These are phyloP conservation scores for Fomitopsis palustris DNA, from an alignment of 1,284 basidiomycete species.

Conservation along the genomic window DNA sequence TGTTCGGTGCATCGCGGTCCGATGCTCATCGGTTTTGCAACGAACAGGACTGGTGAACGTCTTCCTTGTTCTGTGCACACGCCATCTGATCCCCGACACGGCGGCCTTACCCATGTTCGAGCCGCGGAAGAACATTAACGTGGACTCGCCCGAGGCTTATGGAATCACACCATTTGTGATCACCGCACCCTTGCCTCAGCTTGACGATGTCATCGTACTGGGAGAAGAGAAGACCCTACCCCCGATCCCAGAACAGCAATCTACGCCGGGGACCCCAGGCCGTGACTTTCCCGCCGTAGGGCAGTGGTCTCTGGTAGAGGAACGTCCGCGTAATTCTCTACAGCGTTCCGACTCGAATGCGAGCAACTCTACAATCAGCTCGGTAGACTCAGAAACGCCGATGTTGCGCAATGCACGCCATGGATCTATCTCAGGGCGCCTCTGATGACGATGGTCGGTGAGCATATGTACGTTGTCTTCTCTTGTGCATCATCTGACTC, in stretches of 20 bases:
- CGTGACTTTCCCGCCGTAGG: not conserved
- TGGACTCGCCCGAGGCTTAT: constrained; percentile 18
- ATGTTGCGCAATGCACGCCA: constrained; percentile 8
- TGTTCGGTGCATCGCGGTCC: not conserved
- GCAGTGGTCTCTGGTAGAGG: not conserved
- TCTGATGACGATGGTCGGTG: not conserved
- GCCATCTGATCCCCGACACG: constrained; percentile 27
- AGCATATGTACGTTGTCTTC: too few species aligned
- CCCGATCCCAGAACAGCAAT: not conserved
- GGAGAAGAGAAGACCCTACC: constrained; percentile 2
- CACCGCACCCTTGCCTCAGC: not conserved
- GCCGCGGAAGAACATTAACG: constrained; percentile 25
- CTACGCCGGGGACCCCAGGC: not conserved
- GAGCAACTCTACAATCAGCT: constrained; percentile 6
- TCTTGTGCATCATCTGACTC: too few species aligned
- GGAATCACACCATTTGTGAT: constrained; percentile 34
- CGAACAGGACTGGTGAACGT: constrained; percentile 31
- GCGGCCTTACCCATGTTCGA: constrained; percentile 24
- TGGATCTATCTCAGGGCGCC: not conserved
- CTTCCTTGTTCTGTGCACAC: constrained; percentile 27
- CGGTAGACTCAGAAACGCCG: constrained; percentile 15
- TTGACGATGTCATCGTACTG: not conserved
- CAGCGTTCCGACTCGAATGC: not conserved
- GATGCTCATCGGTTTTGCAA: not conserved
- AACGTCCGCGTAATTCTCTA: not conserved